Percentiles rank a stretch among this genome's conserved stretches.
phyloP scores from a whole-genome alignment of 2,329 filamentous ascomycete genomes.

The Verticillium isaacii region DNA sequence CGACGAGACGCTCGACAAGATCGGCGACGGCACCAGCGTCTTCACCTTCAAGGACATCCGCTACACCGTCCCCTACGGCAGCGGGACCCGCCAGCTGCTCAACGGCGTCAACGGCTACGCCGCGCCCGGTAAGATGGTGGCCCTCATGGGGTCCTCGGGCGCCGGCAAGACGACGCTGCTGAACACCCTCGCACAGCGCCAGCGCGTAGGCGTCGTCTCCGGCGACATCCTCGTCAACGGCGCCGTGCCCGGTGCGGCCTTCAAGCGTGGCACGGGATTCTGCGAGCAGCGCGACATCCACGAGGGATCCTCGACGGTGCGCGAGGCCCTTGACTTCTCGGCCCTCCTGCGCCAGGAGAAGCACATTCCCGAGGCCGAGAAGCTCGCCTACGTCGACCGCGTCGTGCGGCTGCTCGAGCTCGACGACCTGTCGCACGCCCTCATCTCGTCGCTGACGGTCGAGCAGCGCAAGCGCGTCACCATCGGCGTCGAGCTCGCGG shows the following conservation, averaged over 20 bases:
- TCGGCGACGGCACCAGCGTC: constrained; percentile 57
- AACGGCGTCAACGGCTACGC: constrained; percentile 63
- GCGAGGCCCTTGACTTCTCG: constrained; percentile 64
- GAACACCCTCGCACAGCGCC: constrained; percentile 70
- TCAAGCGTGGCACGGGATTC: constrained; percentile 64
- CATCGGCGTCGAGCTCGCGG: constrained; percentile 65
- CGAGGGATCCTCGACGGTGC: constrained; percentile 59
- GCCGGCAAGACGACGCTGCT: constrained; percentile 82
- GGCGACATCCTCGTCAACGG: constrained; percentile 63
- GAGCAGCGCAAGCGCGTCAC: constrained; percentile 60
- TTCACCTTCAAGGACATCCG: constrained; percentile 49
- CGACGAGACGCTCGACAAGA: constrained; percentile 19
- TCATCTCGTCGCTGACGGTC: constrained; percentile 47
- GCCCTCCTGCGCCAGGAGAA: constrained; percentile 58
- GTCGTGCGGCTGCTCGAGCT: constrained; percentile 64
- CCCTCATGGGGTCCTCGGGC: constrained; percentile 75
- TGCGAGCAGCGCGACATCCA: constrained; percentile 67
- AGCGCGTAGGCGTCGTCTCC: constrained; percentile 57
- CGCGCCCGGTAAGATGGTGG: constrained; percentile 75
- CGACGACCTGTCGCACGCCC: constrained; percentile 57
- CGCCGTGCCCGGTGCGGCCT: constrained; percentile 50
- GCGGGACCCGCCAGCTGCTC: constrained; percentile 58
- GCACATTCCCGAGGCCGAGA: constrained; percentile 50
- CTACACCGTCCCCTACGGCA: constrained; percentile 50
- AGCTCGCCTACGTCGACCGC: constrained; percentile 61